A percentile compares a stretch with the other conserved stretches of the same genome.
Conservation (phyloP, 768 basidiomycete species). For the Tephrocybe sp. region DNA sequence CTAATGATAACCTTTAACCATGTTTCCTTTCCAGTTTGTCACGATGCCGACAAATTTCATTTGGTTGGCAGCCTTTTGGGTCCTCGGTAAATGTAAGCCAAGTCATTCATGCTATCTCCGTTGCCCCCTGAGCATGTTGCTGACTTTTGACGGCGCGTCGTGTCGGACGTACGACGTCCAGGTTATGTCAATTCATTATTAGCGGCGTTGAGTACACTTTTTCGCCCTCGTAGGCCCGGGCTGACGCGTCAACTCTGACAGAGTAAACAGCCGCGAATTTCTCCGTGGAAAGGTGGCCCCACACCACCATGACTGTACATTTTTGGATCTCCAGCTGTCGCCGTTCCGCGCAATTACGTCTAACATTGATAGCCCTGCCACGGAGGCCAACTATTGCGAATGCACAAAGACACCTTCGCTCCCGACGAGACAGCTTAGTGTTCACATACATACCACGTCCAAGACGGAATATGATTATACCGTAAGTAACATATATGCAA, state of each 20-base stretch:
- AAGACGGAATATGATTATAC: slow-evolving; percentile 30
- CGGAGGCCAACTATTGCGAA: slow-evolving; percentile 2
- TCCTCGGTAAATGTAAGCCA: slow-evolving; percentile 47
- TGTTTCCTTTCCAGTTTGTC: slow-evolving; percentile 33
- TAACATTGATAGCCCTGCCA: slow-evolving; percentile 6
- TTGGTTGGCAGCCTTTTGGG: slow-evolving; percentile 52
- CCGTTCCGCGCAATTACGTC: slow-evolving; percentile 26
- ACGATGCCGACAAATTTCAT: slow-evolving; percentile 47
- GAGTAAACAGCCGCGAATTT: slow-evolving; percentile 47
- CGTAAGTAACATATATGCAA: slow-evolving; percentile 2
- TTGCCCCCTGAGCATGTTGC: too few species aligned
- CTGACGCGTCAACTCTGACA: slow-evolving; percentile 20
- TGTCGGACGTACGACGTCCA: too few species aligned
- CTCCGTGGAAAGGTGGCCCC: slow-evolving; percentile 40
- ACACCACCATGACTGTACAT: slow-evolving; percentile 30
- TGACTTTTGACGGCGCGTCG: too few species aligned
- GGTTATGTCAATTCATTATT: slow-evolving; percentile 54
- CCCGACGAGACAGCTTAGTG: slow-evolving; percentile 22
- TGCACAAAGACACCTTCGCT: neutral
- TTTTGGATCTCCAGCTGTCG: slow-evolving; percentile 37
- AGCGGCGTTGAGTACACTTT: slow-evolving; percentile 42
- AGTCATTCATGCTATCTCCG: neutral
- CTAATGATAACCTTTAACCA: neutral
- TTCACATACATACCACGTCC: slow-evolving; percentile 34
- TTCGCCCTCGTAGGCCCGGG: neutral